Conservation (phyloP, 257 asterid species). For the Ilex aquifolium region DNA sequence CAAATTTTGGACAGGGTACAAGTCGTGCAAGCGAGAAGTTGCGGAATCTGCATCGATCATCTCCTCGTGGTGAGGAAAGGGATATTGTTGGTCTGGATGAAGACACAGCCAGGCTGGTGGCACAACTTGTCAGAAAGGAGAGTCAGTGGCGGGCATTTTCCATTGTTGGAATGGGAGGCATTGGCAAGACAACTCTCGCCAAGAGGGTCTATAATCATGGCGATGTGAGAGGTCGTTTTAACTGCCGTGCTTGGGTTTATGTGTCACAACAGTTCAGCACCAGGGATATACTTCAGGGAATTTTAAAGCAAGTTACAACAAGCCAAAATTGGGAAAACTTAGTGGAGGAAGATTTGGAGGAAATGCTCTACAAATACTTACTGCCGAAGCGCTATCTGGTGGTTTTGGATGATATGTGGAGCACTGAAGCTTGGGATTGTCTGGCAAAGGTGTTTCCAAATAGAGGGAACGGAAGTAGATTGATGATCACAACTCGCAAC, state of each 20-base stretch:
- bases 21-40: too few species aligned
- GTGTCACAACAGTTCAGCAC: conserved; percentile 13
- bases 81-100: conserved; percentile 20
- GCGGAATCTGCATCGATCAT: too few species aligned
- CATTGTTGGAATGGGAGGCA: conserved; percentile 29
- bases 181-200: conserved; percentile 34
- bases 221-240: conserved; percentile 19
- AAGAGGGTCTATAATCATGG: conserved; percentile 25
- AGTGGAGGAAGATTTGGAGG: conserved; percentile 3
- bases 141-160: conserved; percentile 12
- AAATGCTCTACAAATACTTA: conserved; percentile 6
- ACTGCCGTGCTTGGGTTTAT: conserved; percentile 29
- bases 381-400: conserved; percentile 10
- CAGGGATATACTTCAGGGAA: too few species aligned
- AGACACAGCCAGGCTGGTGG: conserved; percentile 15
- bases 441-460: conserved; percentile 3
- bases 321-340: too few species aligned
- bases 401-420: conserved; percentile 25
- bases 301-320: too few species aligned
- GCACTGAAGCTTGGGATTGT: conserved; percentile 9
- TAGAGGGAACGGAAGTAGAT: conserved; percentile 6
- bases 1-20: too few species aligned
- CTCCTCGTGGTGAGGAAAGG: conserved; percentile 4
- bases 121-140: conserved; percentile 18
- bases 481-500: conserved; percentile 13